Conservation (phyloP, 176 grass and related monocot genomes). For the Rhynchospora breviuscula region DNA sequence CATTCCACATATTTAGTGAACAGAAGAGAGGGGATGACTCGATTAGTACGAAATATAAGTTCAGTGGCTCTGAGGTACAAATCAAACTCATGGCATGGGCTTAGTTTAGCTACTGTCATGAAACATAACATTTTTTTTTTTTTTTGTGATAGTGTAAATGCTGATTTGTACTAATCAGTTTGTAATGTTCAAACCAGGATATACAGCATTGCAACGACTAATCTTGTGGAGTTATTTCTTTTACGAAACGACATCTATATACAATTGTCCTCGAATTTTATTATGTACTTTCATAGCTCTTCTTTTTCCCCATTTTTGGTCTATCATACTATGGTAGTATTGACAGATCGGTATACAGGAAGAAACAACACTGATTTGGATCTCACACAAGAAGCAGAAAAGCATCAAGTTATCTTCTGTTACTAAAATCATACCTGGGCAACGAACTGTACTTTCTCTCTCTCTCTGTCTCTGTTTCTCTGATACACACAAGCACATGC, state of each 20-base stretch:
- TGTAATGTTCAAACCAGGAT: neutral
- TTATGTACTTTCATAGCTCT: constrained; percentile 6
- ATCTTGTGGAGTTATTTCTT: neutral
- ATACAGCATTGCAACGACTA: neutral
- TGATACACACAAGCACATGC: neutral
- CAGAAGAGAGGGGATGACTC: neutral
- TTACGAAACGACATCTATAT: neutral
- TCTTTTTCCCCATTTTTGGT: neutral
- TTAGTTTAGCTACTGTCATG: neutral
- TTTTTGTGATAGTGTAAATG: neutral
- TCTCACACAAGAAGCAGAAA: constrained; percentile 81
- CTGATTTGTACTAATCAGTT: neutral
- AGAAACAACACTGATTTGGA: constrained; percentile 74
- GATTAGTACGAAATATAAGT: neutral
- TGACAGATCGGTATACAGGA: constrained; percentile 48
- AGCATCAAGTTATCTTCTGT: constrained; percentile 60
- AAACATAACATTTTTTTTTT: neutral
- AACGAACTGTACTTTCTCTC: constrained; percentile 67
- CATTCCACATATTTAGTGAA: neutral
- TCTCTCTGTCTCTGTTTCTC: neutral
- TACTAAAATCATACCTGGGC: constrained; percentile 73
- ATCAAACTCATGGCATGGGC: neutral
- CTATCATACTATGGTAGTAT: neutral
- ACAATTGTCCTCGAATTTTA: neutral
- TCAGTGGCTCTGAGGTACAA: neutral